Percentiles rank a stretch among this genome's conserved stretches.
Conservation (phyloP, 2,329 filamentous ascomycete genomes). For the Hypoxylon sp. region DNA sequence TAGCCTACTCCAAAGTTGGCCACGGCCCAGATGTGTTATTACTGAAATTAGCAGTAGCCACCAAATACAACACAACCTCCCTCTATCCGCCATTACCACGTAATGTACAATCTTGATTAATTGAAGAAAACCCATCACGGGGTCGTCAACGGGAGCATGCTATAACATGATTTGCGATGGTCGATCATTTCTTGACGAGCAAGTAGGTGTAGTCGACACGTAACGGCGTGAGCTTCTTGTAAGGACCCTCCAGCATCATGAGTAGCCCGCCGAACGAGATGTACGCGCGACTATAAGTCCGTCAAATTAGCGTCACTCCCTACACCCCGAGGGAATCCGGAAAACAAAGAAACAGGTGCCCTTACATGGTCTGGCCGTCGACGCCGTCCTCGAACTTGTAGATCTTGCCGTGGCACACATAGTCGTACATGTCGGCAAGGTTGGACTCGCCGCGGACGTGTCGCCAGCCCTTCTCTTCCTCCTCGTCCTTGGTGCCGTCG, state of each 20-base stretch:
- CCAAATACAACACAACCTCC: slow-evolving; percentile 21
- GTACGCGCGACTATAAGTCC: slow-evolving; percentile 80
- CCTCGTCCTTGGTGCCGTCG: slow-evolving; percentile 71
- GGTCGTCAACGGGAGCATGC: slow-evolving; percentile 14
- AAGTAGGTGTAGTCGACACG: slow-evolving; percentile 95
- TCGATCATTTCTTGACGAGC: slow-evolving; percentile 83
- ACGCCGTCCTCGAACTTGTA: slow-evolving; percentile 86
- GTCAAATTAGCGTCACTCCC: slow-evolving; percentile 15
- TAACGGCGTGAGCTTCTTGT: slow-evolving; percentile 92
- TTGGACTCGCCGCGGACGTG: slow-evolving; percentile 73
- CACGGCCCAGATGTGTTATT: slow-evolving; percentile 32
- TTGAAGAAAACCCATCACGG: slow-evolving; percentile 30
- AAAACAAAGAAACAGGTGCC: not conserved
- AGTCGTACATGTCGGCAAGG: slow-evolving; percentile 84
- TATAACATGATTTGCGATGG: not conserved
- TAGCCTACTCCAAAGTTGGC: slow-evolving; percentile 20
- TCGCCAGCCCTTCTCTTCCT: slow-evolving; percentile 77
- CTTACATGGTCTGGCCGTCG: slow-evolving; percentile 87
- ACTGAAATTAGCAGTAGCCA: slow-evolving; percentile 26
- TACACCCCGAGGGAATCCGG: not conserved
- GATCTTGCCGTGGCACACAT: slow-evolving; percentile 89
- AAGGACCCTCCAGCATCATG: slow-evolving; percentile 90
- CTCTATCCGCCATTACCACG: slow-evolving; percentile 24
- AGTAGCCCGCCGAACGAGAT: slow-evolving; percentile 93
- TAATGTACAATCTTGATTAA: slow-evolving; percentile 25